Evolutionary conservation across 805 yeast species (phyloP).

Genomic region (Yarrowia divulgata): DNA sequence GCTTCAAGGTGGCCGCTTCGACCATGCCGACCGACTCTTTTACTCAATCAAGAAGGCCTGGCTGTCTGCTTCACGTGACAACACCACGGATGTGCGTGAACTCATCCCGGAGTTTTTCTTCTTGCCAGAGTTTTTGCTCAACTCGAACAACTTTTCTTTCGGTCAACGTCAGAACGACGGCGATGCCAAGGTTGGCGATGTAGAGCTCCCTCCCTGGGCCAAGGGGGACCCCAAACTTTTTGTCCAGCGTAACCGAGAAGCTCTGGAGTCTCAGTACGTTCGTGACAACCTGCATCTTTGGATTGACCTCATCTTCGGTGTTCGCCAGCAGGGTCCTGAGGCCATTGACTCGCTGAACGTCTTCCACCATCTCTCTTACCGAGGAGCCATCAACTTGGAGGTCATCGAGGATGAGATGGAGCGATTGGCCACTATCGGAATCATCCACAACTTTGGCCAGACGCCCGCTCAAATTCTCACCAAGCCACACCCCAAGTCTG

Average conservation of each 20-base stretch:
- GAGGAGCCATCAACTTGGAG: slow-evolving; percentile 82
- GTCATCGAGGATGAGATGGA: slow-evolving; percentile 75
- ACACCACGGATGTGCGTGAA: slow-evolving; percentile 88
- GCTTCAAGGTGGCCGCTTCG: slow-evolving; percentile 87
- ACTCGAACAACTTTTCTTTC: slow-evolving; percentile 70
- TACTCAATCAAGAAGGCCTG: slow-evolving; percentile 79
- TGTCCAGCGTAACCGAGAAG: slow-evolving; percentile 77
- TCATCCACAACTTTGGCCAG: slow-evolving; percentile 91
- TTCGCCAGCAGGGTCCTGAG: slow-evolving; percentile 73
- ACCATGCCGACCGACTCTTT: slow-evolving; percentile 85
- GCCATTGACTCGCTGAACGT: slow-evolving; percentile 76
- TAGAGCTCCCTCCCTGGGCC: slow-evolving; percentile 84
- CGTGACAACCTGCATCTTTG: slow-evolving; percentile 77
- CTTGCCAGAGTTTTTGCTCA: slow-evolving; percentile 77
- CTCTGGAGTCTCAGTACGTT: slow-evolving; percentile 82
- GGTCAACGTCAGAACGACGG: slow-evolving; percentile 71
- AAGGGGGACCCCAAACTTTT: slow-evolving; percentile 76
- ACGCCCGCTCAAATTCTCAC: slow-evolving; percentile 78
- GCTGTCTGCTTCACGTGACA: slow-evolving; percentile 78
- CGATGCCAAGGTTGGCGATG: slow-evolving; percentile 59
- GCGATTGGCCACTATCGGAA: slow-evolving; percentile 77
- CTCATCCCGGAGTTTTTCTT: slow-evolving; percentile 85
- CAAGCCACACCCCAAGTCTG: slow-evolving; percentile 68
- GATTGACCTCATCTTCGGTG: slow-evolving; percentile 88
- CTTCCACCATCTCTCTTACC: slow-evolving; percentile 83